Percentiles rank a stretch among this genome's conserved stretches.
Evolutionary conservation across 2,329 filamentous ascomycete genomes (phyloP).

Genomic region (Tolypocladium endophyticum): DNA sequence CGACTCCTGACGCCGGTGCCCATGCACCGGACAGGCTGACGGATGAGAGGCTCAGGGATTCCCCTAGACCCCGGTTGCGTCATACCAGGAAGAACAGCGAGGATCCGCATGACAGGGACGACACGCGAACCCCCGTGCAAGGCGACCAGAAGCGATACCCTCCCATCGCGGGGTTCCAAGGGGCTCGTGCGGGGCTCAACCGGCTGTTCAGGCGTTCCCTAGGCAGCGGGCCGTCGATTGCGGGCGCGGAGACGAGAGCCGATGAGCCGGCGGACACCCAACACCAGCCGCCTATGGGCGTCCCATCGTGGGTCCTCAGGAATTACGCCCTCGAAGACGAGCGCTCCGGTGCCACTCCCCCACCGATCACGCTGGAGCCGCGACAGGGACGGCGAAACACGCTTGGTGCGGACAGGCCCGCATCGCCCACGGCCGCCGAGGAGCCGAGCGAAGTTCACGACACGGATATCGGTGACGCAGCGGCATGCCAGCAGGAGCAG

Average conservation of each 20-base stretch:
- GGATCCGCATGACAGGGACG: conserved; percentile 15
- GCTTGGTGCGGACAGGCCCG: conserved; percentile 10
- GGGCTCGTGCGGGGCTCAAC: conserved; percentile 35
- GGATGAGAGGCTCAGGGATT: conserved; percentile 8
- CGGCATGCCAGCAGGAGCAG: conserved; percentile 1
- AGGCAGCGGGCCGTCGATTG: conserved; percentile 20
- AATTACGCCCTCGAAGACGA: conserved; percentile 28
- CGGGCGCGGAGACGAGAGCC: conserved; percentile 1
- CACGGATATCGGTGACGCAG: conserved; percentile 3
- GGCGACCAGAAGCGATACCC: conserved; percentile 35
- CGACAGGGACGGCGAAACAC: conserved; percentile 19
- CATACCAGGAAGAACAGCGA: conserved; percentile 18
- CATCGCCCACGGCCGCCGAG: background rate
- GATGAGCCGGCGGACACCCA: conserved; percentile 5
- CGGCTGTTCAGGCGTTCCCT: conserved; percentile 41
- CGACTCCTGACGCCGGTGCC: conserved; percentile 12
- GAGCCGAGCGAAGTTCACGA: background rate
- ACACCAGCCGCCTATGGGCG: conserved; percentile 19
- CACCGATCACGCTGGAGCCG: conserved; percentile 41
- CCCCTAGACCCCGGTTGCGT: conserved; percentile 9
- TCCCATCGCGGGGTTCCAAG: conserved; percentile 33
- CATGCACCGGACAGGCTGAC: conserved; percentile 1
- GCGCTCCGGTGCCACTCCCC: conserved; percentile 39
- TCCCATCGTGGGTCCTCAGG: conserved; percentile 28
- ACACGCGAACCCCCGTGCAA: conserved; percentile 14